Percentiles rank a stretch among this genome's conserved stretches.
Conservation (phyloP, 805 yeast species). For the Tetrapisispora taiwanensis region DNA sequence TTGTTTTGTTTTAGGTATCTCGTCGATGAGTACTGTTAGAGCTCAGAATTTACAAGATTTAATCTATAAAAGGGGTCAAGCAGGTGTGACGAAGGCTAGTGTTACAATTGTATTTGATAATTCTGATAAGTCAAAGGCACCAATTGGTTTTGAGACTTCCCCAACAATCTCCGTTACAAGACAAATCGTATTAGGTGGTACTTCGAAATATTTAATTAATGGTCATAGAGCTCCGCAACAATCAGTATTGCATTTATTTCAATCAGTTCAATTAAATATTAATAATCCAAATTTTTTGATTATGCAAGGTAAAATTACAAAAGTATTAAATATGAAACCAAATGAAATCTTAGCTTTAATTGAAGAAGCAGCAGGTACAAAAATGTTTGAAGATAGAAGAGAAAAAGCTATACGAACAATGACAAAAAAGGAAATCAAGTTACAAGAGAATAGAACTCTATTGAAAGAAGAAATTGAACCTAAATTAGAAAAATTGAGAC, state of each 20-base stretch:
- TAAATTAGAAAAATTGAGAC: constrained; percentile 66
- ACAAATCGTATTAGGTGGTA: constrained; percentile 83
- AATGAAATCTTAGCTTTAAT: constrained; percentile 78
- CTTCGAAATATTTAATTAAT: constrained; percentile 83
- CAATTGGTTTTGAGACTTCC: constrained; percentile 76
- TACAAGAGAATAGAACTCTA: constrained; percentile 63
- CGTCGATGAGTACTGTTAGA: constrained; percentile 88
- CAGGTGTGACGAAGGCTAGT: constrained; percentile 93
- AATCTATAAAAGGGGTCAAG: constrained; percentile 95
- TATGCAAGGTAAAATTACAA: constrained; percentile 98
- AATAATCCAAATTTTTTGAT: constrained; percentile 94
- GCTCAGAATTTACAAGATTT: constrained; percentile 89
- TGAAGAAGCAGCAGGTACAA: constrained; percentile 97
- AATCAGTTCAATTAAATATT: constrained; percentile 88
- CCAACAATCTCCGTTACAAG: constrained; percentile 82
- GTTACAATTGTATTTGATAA: constrained; percentile 95
- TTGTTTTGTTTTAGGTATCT: constrained; percentile 94
- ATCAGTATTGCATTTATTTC: constrained; percentile 81
- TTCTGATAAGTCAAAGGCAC: constrained; percentile 60
- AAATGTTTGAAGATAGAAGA: constrained; percentile 87
- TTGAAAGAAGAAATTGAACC: constrained; percentile 88
- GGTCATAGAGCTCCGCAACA: constrained; percentile 96
- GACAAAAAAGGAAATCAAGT: constrained; percentile 79
- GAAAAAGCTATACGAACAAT: constrained; percentile 87
- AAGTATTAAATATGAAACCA: constrained; percentile 94